Evolutionary conservation across 1,284 basidiomycete genomes (phyloP).

Genomic region (Athelia sp.): DNA sequence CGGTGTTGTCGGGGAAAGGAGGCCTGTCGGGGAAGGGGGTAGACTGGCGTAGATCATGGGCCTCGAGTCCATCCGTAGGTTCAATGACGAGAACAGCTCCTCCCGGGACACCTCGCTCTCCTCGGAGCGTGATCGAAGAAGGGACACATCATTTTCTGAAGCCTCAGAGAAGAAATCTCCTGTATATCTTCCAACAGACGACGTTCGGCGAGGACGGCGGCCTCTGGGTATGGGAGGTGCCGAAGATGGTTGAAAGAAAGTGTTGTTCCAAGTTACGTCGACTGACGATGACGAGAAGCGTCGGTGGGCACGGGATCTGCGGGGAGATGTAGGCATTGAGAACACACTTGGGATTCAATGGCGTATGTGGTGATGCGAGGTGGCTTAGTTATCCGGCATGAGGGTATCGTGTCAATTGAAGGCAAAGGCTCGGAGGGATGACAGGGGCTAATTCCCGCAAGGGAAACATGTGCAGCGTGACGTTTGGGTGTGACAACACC

Average conservation of each 20-base stretch:
- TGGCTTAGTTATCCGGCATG: too few species aligned
- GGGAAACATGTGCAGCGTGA: too few species aligned
- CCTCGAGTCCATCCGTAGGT: conserved; percentile 1
- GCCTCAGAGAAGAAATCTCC: background rate
- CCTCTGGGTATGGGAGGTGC: conserved; percentile 7
- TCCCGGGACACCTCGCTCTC: background rate
- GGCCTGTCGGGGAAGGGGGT: conserved; percentile 54
- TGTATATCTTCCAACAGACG: conserved; percentile 5
- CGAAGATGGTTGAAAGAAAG: conserved; percentile 6
- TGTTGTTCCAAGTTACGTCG: conserved; percentile 18
- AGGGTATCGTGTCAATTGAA: too few species aligned
- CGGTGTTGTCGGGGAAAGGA: conserved; percentile 19
- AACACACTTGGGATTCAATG: too few species aligned
- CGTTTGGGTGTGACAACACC: too few species aligned
- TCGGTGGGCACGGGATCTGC: conserved; percentile 20
- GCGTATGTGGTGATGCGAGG: too few species aligned
- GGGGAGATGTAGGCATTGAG: conserved; percentile 25
- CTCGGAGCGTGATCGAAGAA: conserved; percentile 2
- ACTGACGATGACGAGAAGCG: conserved; percentile 25
- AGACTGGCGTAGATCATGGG: conserved; percentile 59
- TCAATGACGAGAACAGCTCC: background rate
- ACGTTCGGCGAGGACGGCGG: conserved; percentile 12
- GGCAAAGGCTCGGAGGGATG: too few species aligned
- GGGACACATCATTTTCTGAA: background rate
- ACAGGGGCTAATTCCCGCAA: too few species aligned